Conservation (phyloP, 768 basidiomycete species). For the Russula griseocarnosa region DNA sequence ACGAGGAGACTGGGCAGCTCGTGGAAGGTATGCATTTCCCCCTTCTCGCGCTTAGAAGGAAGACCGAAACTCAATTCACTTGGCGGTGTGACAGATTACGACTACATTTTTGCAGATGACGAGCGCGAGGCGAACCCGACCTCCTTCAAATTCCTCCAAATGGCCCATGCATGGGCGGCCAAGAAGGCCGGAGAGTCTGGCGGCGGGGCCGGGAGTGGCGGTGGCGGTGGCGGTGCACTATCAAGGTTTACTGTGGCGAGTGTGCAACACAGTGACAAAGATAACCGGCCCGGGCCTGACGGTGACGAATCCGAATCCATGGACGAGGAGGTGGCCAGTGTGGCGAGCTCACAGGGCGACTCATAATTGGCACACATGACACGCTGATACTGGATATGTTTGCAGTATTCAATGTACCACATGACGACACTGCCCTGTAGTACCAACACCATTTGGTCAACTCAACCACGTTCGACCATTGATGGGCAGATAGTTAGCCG, state of each 20-base stretch:
- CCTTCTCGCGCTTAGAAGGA: not conserved
- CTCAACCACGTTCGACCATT: not conserved
- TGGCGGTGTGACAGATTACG: slow-evolving; percentile 64
- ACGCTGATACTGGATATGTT: not conserved
- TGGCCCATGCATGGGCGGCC: slow-evolving; percentile 85
- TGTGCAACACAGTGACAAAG: slow-evolving; percentile 20
- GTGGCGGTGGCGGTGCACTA: slow-evolving; percentile 32
- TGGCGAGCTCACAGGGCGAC: slow-evolving; percentile 52
- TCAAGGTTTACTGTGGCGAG: slow-evolving; percentile 50
- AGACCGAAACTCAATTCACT: not conserved
- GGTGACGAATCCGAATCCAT: slow-evolving; percentile 31
- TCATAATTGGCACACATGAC: slow-evolving; percentile 11
- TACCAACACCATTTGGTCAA: not conserved
- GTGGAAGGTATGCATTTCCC: slow-evolving; percentile 65
- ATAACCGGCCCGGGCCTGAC: slow-evolving; percentile 17
- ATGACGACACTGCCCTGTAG: not conserved
- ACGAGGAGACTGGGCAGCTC: slow-evolving; percentile 77
- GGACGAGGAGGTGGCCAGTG: slow-evolving; percentile 40
- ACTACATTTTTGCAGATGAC: slow-evolving; percentile 94
- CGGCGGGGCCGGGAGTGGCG: slow-evolving; percentile 27
- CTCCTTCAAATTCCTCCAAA: slow-evolving; percentile 92
- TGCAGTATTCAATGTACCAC: not conserved
- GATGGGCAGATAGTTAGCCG: not conserved
- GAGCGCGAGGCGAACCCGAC: slow-evolving; percentile 90
- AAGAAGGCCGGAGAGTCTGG: slow-evolving; percentile 38